Conservation (phyloP, 2,329 filamentous ascomycete species). For the Talaromyces sp. region DNA sequence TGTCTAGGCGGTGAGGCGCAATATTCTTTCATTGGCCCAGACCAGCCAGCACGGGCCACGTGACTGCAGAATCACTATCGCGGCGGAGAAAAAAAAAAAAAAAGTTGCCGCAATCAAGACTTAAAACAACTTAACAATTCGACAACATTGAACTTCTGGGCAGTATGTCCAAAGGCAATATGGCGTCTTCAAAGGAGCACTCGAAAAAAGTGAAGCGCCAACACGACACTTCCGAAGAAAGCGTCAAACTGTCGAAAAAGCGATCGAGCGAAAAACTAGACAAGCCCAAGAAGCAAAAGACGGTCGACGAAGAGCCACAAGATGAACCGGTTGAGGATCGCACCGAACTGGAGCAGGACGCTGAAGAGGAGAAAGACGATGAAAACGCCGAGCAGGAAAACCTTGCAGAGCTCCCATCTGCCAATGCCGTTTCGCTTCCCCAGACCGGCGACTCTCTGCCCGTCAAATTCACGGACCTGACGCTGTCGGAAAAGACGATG, state of each 20-base stretch:
- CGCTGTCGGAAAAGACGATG: constrained; percentile 82
- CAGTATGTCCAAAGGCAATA: constrained; percentile 25
- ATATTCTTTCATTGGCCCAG: background rate
- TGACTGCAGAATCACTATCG: background rate
- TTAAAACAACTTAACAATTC: background rate
- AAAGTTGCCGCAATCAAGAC: background rate
- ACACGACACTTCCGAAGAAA: constrained; percentile 26
- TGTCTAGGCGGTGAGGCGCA: background rate
- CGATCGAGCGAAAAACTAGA: constrained; percentile 23
- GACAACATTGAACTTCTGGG: background rate
- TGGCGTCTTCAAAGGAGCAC: constrained; percentile 33
- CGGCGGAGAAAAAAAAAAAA: background rate
- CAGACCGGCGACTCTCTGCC: constrained; percentile 56
- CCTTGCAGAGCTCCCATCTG: constrained; percentile 48
- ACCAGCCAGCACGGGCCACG: background rate
- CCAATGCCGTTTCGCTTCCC: constrained; percentile 50
- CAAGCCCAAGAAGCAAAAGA: constrained; percentile 20
- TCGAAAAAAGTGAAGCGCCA: constrained; percentile 44
- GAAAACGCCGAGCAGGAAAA: constrained; percentile 30
- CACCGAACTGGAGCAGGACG: constrained; percentile 14
- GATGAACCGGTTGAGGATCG: constrained; percentile 11
- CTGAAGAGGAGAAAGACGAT: constrained; percentile 38
- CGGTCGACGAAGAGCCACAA: background rate
- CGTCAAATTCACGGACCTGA: constrained; percentile 68
- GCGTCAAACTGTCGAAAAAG: constrained; percentile 15